Evolutionary conservation across 352 stramenopile species (phyloP), one percentile per base, ranked within the genome.

Genomic region (Globisporangium orthogonon): DNA sequence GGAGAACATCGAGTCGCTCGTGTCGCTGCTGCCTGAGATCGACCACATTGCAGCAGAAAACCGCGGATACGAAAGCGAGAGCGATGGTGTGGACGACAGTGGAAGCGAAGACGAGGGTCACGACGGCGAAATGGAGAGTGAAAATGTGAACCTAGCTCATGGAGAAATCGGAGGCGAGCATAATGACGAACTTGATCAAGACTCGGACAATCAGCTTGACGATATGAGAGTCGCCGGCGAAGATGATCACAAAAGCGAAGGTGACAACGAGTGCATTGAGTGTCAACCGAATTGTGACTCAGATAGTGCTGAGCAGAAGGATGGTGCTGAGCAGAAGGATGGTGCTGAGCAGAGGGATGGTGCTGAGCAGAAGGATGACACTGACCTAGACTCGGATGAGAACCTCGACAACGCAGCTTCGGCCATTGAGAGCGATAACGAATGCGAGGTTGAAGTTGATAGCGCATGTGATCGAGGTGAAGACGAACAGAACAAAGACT

Each of bases 1-100:
- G 44, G 73, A 86, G 35, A 65, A 82, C 14, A 71, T 85, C 18
- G 76, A 82, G 51, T 74, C 71, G 6, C 59, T 87, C 18, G 56
- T 66, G 28, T 72, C 71, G 15, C 52, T 89, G 40, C 50, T 84
- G 2, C 59, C 3, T 33, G 55, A 60, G 40, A 41, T 14, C 1
- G 15, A 49, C 0, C 15, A 31, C 7, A 37, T 50, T 4, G 23
- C 54, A 45, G 48, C 7, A 1, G 44, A 5, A n/a, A 1, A 43
- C 17, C 37, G 37, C 11, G 11, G 37, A 43, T 17, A 10, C 3
- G 41, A 44, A 17, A 33, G 28, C 29, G 52, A 31, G 1, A 17
- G 40, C 18, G 40, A 56, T 6, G 40, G 53, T 6, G 59, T 41
- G 31, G 43, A 59, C 14, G 43, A 50, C 4, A 45, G 60, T 0